A percentile compares a stretch with the other conserved stretches of the same genome.
Evolutionary conservation across 1,284 basidiomycete species (phyloP).

Genomic region (Kwoniella shivajii): DNA sequence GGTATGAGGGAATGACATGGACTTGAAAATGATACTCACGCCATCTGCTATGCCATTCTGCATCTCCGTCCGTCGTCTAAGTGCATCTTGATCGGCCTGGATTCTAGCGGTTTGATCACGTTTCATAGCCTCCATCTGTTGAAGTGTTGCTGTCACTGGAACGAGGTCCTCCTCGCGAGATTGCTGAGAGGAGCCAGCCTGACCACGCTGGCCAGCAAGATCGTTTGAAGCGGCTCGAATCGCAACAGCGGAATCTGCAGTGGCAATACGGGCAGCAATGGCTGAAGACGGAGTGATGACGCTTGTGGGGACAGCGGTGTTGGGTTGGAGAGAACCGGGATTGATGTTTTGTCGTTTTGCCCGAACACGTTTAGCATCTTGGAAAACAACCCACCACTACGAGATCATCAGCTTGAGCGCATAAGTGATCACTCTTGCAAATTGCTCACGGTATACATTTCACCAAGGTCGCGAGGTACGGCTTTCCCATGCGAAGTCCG

Average conservation of each 20-base stretch:
- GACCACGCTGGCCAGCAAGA: conserved; percentile 10
- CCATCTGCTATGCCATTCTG: conserved; percentile 1
- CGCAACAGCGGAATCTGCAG: conserved; percentile 19
- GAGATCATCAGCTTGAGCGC: background rate
- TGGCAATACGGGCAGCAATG: conserved; percentile 19
- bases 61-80: background rate
- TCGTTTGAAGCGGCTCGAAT: conserved; percentile 20
- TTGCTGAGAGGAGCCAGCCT: background rate
- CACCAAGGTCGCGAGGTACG: conserved; percentile 10
- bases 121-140: conserved; percentile 23
- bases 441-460: conserved; percentile 17
- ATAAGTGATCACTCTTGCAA: too few relatives aligned
- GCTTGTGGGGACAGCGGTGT: conserved; percentile 1
- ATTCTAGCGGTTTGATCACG: conserved; percentile 22
- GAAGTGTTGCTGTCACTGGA: conserved; percentile 13
- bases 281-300: conserved; percentile 16
- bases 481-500: background rate
- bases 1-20: background rate
- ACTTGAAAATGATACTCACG: background rate
- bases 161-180: conserved; percentile 1
- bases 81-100: conserved; percentile 15
- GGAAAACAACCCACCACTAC: conserved; percentile 20
- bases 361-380: conserved; percentile 13
- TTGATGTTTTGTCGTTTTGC: background rate
- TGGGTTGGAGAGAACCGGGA: background rate